These are phyloP conservation scores for Grosmannia huntii DNA, from an alignment of 2,329 filamentous ascomycete genomes.

Conservation along the genomic window DNA sequence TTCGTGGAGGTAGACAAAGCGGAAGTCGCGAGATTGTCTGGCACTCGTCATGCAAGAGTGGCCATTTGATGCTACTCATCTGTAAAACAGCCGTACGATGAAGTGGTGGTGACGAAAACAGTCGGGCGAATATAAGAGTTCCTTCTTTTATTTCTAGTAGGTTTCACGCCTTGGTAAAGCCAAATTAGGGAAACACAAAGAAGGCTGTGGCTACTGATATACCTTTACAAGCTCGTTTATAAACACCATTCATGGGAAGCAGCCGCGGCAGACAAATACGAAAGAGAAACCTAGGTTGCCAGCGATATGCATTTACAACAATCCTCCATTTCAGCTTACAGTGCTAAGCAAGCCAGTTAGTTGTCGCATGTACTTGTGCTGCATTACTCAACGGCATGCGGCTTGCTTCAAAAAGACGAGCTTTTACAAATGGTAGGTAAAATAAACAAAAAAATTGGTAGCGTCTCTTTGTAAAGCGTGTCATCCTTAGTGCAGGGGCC, in stretches of 20 bases:
- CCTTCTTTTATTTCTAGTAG: background rate
- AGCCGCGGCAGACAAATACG: background rate
- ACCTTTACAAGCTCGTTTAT: background rate
- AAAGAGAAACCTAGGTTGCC: background rate
- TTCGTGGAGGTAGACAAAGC: too few relatives aligned
- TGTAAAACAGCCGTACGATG: too few relatives aligned
- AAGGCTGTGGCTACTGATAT: background rate
- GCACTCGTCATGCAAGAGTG: too few relatives aligned
- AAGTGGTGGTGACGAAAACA: background rate
- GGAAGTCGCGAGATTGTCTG: too few relatives aligned
- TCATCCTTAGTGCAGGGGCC: slow-evolving; percentile 68
- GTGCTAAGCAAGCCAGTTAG: too few relatives aligned
- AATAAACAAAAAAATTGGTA: slow-evolving; percentile 45
- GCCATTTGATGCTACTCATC: too few relatives aligned
- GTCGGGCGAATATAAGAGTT: background rate
- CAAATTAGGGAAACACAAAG: background rate
- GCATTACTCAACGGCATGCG: too few relatives aligned
- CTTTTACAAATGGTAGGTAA: too few relatives aligned
- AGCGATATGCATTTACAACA: background rate
- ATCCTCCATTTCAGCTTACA: background rate
- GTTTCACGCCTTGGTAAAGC: background rate
- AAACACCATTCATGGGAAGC: background rate
- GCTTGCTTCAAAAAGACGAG: too few relatives aligned
- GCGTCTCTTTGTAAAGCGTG: slow-evolving; percentile 60
- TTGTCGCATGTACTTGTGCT: too few relatives aligned